Conservation (phyloP, 192 early-diverging fungal genomes). For the Gaertneriomyces sp. region DNA sequence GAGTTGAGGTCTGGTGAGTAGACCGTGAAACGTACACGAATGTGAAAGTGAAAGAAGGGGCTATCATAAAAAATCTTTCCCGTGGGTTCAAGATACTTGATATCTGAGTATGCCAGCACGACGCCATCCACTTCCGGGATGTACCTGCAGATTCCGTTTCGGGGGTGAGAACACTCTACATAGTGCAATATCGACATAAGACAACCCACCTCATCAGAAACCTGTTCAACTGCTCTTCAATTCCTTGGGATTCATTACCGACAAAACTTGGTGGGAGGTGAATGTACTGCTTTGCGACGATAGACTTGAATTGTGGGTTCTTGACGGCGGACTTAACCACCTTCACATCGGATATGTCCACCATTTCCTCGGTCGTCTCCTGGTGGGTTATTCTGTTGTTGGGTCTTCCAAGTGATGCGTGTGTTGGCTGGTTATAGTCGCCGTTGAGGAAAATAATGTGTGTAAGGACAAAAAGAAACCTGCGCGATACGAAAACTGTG, state of each 20-base stretch:
- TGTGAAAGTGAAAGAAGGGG: conserved; percentile 76
- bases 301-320: conserved; percentile 4
- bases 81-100: conserved; percentile 50
- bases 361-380: too few species aligned
- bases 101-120: conserved; percentile 73
- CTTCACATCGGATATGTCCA: too few species aligned
- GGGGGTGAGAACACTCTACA: background rate
- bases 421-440: too few species aligned
- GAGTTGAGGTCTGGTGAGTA: conserved; percentile 73
- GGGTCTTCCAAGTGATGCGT: too few species aligned
- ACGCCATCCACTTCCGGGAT: conserved; percentile 84
- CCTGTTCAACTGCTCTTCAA: conserved; percentile 60
- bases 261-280: conserved; percentile 66
- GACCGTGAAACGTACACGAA: conserved; percentile 65
- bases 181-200: background rate
- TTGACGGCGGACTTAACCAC: too few species aligned
- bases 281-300: conserved; percentile 47
- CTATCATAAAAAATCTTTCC: conserved; percentile 77
- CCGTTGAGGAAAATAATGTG: too few species aligned
- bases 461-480: too few species aligned
- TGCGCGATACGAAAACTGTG: too few species aligned
- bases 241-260: conserved; percentile 52
- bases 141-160: conserved; percentile 49
- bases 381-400: too few species aligned
- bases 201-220: conserved; percentile 63